Evolutionary conservation across 805 yeast species (phyloP).

Genomic region (Cyberlindnera sargentensis): DNA sequence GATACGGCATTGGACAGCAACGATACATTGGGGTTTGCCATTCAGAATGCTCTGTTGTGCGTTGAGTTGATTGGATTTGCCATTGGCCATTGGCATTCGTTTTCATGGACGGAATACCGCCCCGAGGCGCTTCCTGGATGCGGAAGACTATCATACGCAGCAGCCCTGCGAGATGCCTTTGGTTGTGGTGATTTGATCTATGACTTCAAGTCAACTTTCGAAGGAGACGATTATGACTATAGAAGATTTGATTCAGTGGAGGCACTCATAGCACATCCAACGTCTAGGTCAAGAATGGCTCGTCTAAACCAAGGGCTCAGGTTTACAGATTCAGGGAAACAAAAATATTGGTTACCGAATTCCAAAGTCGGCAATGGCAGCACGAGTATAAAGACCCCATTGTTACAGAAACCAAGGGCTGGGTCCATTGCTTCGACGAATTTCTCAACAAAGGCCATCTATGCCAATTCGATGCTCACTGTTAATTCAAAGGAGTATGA

Average conservation of each 20-base stretch:
- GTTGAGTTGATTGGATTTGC: slow-evolving; percentile 84
- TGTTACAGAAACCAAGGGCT: slow-evolving; percentile 11
- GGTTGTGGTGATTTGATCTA: slow-evolving; percentile 70
- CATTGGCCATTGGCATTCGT: slow-evolving; percentile 80
- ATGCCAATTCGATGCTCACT: slow-evolving; percentile 19
- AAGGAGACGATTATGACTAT: slow-evolving; percentile 73
- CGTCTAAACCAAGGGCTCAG: slow-evolving; percentile 80
- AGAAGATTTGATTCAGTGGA: slow-evolving; percentile 78
- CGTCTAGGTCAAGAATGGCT: slow-evolving; percentile 54
- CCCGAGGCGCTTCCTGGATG: slow-evolving; percentile 57
- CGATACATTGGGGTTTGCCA: slow-evolving; percentile 42
- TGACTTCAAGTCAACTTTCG: slow-evolving; percentile 65
- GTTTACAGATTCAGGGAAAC: slow-evolving; percentile 69
- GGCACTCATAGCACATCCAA: slow-evolving; percentile 60
- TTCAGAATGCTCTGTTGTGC: slow-evolving; percentile 76
- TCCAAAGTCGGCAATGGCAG: background rate
- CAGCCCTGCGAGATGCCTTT: slow-evolving; percentile 71
- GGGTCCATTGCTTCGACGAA: slow-evolving; percentile 18
- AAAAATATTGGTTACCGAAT: slow-evolving; percentile 63
- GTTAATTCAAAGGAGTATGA: slow-evolving; percentile 12
- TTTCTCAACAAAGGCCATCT: slow-evolving; percentile 20
- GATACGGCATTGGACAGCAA: slow-evolving; percentile 11
- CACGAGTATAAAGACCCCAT: slow-evolving; percentile 8
- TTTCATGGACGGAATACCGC: slow-evolving; percentile 69
- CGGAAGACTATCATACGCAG: slow-evolving; percentile 49